Conservation (phyloP, 2,329 filamentous ascomycete genomes). For the Xylaria sp. region DNA sequence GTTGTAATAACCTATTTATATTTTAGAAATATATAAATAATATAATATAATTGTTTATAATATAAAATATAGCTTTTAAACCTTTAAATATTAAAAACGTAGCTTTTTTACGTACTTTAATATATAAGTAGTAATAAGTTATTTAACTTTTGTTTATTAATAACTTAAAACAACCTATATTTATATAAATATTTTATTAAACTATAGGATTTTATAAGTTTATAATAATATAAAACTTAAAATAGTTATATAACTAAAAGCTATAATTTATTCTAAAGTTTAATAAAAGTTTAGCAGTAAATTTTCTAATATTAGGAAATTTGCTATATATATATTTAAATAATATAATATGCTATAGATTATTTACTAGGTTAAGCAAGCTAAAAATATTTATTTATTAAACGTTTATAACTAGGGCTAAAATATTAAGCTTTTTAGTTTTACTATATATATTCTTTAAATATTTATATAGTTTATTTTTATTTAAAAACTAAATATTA, state of each 20-base stretch:
- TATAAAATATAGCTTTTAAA: too few species aligned
- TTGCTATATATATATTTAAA: too few species aligned
- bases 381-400: too few species aligned
- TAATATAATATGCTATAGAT: not conserved
- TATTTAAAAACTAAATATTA: not conserved
- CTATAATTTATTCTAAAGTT: not conserved
- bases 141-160: not conserved
- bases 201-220: not conserved
- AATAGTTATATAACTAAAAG: not conserved
- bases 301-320: too few species aligned
- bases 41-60: not conserved
- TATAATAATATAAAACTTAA: too few species aligned
- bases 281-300: too few species aligned
- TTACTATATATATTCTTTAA: too few species aligned
- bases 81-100: too few species aligned
- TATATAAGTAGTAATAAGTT: not conserved
- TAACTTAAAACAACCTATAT: not conserved
- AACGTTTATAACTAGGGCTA: too few species aligned
- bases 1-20: not conserved
- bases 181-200: constrained; percentile 1
- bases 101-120: not conserved
- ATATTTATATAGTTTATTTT: constrained; percentile 2
- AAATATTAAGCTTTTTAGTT: too few species aligned
- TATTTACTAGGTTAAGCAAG: too few species aligned
- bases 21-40: constrained; percentile 8